phyloP scores from a whole-genome alignment of 768 basidiomycete species.

The Crucibulum laeve region DNA sequence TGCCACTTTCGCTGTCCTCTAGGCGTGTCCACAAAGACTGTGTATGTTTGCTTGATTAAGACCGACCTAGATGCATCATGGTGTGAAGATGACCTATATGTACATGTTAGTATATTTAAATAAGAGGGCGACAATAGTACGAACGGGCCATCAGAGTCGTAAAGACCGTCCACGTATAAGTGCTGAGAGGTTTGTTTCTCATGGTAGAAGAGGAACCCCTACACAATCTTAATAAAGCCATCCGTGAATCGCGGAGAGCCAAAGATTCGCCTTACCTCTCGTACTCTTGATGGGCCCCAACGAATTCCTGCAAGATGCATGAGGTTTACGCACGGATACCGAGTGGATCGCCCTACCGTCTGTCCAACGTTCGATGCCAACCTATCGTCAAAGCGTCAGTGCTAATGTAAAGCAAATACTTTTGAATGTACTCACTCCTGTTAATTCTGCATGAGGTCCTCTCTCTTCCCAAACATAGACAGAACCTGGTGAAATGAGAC shows the following conservation, averaged over 20 bases:
- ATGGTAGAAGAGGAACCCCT: conserved; percentile 81
- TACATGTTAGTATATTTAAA: conserved; percentile 1
- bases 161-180: conserved; percentile 43
- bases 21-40: conserved; percentile 66
- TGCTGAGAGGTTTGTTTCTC: conserved; percentile 59
- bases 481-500: conserved; percentile 65
- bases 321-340: not conserved
- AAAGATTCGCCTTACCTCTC: conserved; percentile 46
- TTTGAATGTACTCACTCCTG: conserved; percentile 46
- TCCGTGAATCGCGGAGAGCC: conserved; percentile 2
- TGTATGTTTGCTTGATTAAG: conserved; percentile 80
- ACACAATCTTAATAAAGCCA: conserved; percentile 1
- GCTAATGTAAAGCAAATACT: not conserved
- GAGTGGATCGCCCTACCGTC: conserved; percentile 42
- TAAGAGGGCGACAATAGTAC: conserved; percentile 5
- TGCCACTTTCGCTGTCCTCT: conserved; percentile 78
- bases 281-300: conserved; percentile 79
- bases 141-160: conserved; percentile 25
- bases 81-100: conserved; percentile 18
- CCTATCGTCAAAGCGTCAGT: conserved; percentile 34
- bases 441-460: conserved; percentile 65
- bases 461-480: conserved; percentile 88
- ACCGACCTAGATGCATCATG: conserved; percentile 31
- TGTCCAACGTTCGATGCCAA: conserved; percentile 81
- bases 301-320: conserved; percentile 39